phyloP scores from a whole-genome alignment of 768 basidiomycete species.

The Pulveroboletus frians region DNA sequence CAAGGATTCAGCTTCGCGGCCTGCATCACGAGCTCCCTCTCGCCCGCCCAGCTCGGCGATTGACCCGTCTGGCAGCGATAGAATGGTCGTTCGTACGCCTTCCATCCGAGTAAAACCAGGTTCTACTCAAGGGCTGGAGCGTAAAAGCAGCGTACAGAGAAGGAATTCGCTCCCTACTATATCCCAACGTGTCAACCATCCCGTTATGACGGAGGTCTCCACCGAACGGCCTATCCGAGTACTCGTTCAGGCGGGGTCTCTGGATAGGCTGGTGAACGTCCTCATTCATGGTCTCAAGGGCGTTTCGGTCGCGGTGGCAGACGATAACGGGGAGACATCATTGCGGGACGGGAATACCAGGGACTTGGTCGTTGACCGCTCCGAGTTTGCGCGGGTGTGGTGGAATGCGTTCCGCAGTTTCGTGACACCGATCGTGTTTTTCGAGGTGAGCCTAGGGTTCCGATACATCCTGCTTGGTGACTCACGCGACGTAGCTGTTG shows the following conservation, averaged over 20 bases:
- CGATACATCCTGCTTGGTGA: neutral
- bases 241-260: conserved; percentile 71
- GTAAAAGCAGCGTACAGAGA: conserved; percentile 71
- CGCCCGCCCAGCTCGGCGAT: conserved; percentile 64
- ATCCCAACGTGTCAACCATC: conserved; percentile 53
- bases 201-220: conserved; percentile 56
- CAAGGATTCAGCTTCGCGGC: conserved; percentile 46
- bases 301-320: conserved; percentile 74
- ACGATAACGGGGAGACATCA: conserved; percentile 84
- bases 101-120: conserved; percentile 77
- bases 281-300: conserved; percentile 73
- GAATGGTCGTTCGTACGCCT: conserved; percentile 51
- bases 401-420: conserved; percentile 83
- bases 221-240: conserved; percentile 72
- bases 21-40: conserved; percentile 59
- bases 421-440: conserved; percentile 74
- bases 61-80: conserved; percentile 36
- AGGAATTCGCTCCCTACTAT: conserved; percentile 78
- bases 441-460: conserved; percentile 56
- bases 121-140: conserved; percentile 60
- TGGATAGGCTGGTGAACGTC: conserved; percentile 68
- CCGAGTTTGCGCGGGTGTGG: conserved; percentile 73
- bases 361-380: conserved; percentile 65
- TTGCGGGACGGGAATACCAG: conserved; percentile 68
- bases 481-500: conserved; percentile 47